Evolutionary conservation across 345 rosid species (phyloP).

Genomic region (Linum trigynum): DNA sequence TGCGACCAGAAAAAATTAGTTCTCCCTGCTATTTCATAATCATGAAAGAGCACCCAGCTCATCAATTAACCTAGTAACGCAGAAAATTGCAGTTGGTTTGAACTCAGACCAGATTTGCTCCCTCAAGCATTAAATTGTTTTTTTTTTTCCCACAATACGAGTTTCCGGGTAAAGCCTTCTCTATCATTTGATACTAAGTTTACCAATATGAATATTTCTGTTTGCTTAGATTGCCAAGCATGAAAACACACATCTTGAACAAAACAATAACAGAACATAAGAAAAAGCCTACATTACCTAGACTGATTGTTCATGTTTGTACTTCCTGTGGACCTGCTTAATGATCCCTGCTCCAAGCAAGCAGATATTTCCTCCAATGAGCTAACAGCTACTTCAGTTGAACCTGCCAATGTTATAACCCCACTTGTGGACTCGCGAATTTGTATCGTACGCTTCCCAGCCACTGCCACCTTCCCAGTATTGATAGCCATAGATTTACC

Average conservation of each 20-base stretch:
- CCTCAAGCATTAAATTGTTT: background rate
- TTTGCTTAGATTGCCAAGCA: too few relatives aligned
- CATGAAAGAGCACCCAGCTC: background rate
- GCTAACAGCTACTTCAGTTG: slow-evolving; percentile 78
- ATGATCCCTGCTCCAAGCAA: slow-evolving; percentile 61
- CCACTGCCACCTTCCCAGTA: slow-evolving; percentile 32
- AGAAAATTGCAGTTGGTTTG: background rate
- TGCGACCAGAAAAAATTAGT: too few relatives aligned
- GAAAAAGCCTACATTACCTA: slow-evolving; percentile 33
- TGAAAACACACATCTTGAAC: too few relatives aligned
- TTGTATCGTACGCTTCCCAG: slow-evolving; percentile 66
- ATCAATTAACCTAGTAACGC: too few relatives aligned
- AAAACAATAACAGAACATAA: background rate
- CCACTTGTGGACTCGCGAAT: slow-evolving; percentile 83
- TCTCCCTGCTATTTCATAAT: background rate
- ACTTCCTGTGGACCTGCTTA: slow-evolving; percentile 85
- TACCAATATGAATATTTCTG: too few relatives aligned
- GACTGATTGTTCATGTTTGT: slow-evolving; percentile 98
- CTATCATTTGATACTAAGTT: too few relatives aligned
- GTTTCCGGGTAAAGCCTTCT: too few relatives aligned
- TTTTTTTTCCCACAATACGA: background rate
- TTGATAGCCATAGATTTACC: slow-evolving; percentile 38
- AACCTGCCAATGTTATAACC: slow-evolving; percentile 92
- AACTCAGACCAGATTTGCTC: background rate
- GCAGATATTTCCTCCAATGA: slow-evolving; percentile 85